Conservation (phyloP, 495 filamentous ascomycete species). For the Neurospora sp. region DNA sequence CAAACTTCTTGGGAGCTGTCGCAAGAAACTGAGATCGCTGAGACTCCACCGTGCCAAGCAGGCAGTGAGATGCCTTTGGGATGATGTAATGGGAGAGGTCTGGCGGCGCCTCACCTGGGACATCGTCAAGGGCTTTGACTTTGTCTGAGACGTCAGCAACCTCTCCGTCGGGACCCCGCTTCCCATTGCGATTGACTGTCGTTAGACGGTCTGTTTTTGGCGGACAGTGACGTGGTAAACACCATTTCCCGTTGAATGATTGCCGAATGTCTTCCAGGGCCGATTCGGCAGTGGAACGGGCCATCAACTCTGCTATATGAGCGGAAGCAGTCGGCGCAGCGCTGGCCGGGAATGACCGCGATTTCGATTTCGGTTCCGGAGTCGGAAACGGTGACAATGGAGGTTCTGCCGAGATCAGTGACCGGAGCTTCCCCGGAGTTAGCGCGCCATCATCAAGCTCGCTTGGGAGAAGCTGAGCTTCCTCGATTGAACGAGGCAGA, state of each 20-base stretch:
- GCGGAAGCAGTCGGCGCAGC: slow-evolving; percentile 14
- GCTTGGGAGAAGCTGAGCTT: slow-evolving; percentile 30
- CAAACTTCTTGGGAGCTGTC: slow-evolving; percentile 40
- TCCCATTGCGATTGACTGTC: neutral
- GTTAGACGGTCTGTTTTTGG: neutral
- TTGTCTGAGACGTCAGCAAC: no score
- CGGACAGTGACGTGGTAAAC: slow-evolving; percentile 24
- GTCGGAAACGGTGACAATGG: slow-evolving; percentile 29
- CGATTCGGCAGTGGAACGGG: slow-evolving; percentile 26
- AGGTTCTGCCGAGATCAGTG: slow-evolving; percentile 27
- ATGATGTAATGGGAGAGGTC: slow-evolving; percentile 9
- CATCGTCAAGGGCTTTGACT: slow-evolving; percentile 21
- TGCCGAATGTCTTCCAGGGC: slow-evolving; percentile 28
- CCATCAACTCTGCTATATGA: slow-evolving; percentile 38
- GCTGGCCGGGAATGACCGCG: neutral
- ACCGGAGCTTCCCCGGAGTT: slow-evolving; percentile 9
- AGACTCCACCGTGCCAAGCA: slow-evolving; percentile 33
- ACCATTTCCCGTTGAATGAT: slow-evolving; percentile 34
- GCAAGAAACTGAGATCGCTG: slow-evolving; percentile 21
- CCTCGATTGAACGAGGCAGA: slow-evolving; percentile 36
- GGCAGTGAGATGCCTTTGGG: slow-evolving; percentile 22
- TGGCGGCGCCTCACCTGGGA: neutral
- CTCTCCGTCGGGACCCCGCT: slow-evolving; percentile 9
- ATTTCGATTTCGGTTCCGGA: slow-evolving; percentile 30
- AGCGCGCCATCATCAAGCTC: slow-evolving; percentile 4